Conservation (phyloP, 192 early-diverging fungal genomes). For the Coemansia sp. region DNA sequence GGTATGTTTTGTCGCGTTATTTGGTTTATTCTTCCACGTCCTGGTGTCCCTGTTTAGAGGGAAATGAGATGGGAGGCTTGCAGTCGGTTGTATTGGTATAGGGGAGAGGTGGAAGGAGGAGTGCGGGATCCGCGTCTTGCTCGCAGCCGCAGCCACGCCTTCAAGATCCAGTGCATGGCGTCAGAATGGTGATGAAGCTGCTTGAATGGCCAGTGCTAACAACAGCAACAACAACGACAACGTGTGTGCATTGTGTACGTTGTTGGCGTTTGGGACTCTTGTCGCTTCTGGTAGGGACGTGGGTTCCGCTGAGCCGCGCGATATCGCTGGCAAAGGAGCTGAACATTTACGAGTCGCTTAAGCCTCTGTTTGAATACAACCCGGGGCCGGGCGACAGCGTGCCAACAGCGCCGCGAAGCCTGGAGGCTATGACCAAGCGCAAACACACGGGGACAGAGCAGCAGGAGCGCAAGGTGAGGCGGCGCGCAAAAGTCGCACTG, state of each 20-base stretch:
- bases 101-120: no score
- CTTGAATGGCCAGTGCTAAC: not conserved
- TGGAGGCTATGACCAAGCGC: conserved; percentile 49
- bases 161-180: no score
- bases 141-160: no score
- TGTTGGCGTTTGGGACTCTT: not conserved
- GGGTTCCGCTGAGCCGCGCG: conserved; percentile 49
- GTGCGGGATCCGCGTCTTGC: no score
- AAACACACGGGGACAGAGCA: conserved; percentile 3
- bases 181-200: not conserved
- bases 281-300: conserved; percentile 35
- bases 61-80: no score
- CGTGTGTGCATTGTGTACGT: not conserved
- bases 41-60: no score
- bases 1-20: conserved; percentile 44
- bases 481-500: conserved; percentile 6
- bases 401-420: conserved; percentile 48
- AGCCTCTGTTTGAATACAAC: conserved; percentile 38
- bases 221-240: not conserved
- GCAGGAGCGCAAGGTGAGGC: conserved; percentile 1
- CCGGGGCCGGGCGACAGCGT: conserved; percentile 38
- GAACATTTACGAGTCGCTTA: conserved; percentile 32
- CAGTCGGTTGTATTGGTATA: no score
- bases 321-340: conserved; percentile 31
- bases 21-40: not conserved